Evolutionary conservation across 2,329 filamentous ascomycete species (phyloP), one percentile per base, ranked within the genome.

Genomic region (Dendrostoma leiphaemia): DNA sequence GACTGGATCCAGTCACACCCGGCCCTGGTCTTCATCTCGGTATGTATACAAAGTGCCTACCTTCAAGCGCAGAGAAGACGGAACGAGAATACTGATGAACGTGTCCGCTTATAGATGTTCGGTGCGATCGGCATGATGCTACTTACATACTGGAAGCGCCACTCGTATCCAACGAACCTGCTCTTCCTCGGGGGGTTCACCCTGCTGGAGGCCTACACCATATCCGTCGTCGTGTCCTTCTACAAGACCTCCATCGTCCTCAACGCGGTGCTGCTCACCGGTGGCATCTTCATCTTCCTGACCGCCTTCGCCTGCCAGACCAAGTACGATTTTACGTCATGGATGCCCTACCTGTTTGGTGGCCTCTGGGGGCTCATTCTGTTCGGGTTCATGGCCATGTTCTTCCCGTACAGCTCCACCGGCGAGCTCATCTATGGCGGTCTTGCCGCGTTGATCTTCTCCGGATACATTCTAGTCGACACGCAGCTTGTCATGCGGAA

Each of bases 291-390:
- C 67, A 77, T 90, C 64, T 84, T 90, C 65, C 82, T 91, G 48
- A 90, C 88, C 1, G 72, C 92, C 41, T 97, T 99, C 70, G 94
- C 94, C 47, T 96, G 92, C 82, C 94, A 99, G 78, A 90, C 89
- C 61, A 96, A 95, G 71, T 99, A 99, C 69, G 94, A 99, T 77
- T 99, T 99, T 70, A 97, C 93, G 1, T 88, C 84, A 60, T 99
- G 94, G 93, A 90, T 93, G 78, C 93, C 94, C 17, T 97, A 97
- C 69, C 83, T 97, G 3, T 95, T 95, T 65, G 92, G 92, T 55
- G 86, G 81, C 0, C 81, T 99, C 17, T 97, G 94, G 94, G 87
- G 89, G 6, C 74, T 97, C 56, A 81, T 99, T 59, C 78, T 99
- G 37, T 97, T 97, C 68, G 90, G 94, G 48, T 94, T 99, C 78